Evolutionary conservation across 805 yeast species (phyloP), one percentile per base, ranked within the genome.

Genomic region (Wickerhamiella sorbophila): DNA sequence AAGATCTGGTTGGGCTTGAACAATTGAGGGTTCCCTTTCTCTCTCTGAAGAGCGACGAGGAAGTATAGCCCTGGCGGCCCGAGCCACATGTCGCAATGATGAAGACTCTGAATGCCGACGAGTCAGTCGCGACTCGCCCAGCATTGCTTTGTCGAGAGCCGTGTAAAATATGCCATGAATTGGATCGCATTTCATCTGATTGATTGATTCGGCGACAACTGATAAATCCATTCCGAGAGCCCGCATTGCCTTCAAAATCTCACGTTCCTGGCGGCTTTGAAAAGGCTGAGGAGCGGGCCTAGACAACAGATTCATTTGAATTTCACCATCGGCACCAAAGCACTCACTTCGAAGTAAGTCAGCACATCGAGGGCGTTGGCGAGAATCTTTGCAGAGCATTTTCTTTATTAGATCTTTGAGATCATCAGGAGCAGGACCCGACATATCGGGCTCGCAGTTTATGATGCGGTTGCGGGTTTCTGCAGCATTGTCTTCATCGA

Each of bases 401-500:
- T 55, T 56, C 45, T 66, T 58, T 1, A 83, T 56, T 22, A 91
- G 58, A 2, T 57, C 63, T 15, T 67, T 65, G 0, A 77, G 72
- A 2, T 74, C 74, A 1, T 55, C 49, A 3, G 47, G 49, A 6
- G 42, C 61, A 15, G 58, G 40, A 2, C 38, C 41, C 18, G 63
- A 62, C 53, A 68, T 83, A 0, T 44, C 46, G 0, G 96, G 96
- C 42, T 77, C 84, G 4, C 67, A 74, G 44, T 71, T 64, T 5
- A 82, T 60, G 35, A 88, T 81, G 47, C 70, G 70, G 49, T 62
- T 59, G 48, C 74, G 74, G 0, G 83, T 78, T 39, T 62, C 69
- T 34, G 71, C 55, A 18, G 78, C 87, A 47, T 75, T 83, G 15
- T 77, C 81, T 33, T 86, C 94, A 49, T 79, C 87, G 62, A 87